Evolutionary conservation across 805 yeast species (phyloP).

Genomic region (Kuraishia piskuri): DNA sequence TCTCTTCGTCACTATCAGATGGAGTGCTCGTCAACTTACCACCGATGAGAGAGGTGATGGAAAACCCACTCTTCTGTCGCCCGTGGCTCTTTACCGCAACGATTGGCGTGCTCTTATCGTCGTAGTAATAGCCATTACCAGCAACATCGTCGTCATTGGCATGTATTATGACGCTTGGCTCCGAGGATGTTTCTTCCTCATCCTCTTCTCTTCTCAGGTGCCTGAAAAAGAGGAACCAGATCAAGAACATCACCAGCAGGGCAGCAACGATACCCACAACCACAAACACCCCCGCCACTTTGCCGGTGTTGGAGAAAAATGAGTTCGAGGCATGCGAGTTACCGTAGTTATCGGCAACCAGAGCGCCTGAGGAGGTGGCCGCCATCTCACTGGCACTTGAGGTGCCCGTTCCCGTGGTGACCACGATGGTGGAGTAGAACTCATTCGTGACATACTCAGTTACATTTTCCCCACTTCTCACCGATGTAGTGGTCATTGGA

Average conservation of each 20-base stretch:
- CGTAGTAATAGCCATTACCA: neutral
- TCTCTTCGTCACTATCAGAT: neutral
- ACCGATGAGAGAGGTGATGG: neutral
- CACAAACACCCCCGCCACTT: slow-evolving; percentile 80
- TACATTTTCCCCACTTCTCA: neutral
- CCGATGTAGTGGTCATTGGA: neutral
- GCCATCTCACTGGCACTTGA: neutral
- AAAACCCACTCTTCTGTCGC: neutral
- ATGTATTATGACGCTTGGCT: neutral
- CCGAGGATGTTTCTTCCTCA: neutral
- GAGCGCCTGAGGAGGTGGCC: neutral
- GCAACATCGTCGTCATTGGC: neutral
- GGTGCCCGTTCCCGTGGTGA: neutral
- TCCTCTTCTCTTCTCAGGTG: slow-evolving; percentile 1
- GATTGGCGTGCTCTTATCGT: neutral
- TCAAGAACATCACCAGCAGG: slow-evolving; percentile 31
- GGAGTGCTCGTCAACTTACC: neutral
- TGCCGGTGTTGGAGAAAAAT: slow-evolving; percentile 63
- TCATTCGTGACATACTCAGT: neutral
- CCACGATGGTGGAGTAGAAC: neutral
- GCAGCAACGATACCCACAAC: slow-evolving; percentile 66
- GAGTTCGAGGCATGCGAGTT: neutral
- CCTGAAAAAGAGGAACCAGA: slow-evolving; percentile 27
- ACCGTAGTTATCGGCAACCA: neutral
- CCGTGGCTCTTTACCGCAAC: neutral